These are phyloP conservation scores for Entoloma clypeatum DNA, from an alignment of 1,284 basidiomycete genomes.

Conservation along the genomic window DNA sequence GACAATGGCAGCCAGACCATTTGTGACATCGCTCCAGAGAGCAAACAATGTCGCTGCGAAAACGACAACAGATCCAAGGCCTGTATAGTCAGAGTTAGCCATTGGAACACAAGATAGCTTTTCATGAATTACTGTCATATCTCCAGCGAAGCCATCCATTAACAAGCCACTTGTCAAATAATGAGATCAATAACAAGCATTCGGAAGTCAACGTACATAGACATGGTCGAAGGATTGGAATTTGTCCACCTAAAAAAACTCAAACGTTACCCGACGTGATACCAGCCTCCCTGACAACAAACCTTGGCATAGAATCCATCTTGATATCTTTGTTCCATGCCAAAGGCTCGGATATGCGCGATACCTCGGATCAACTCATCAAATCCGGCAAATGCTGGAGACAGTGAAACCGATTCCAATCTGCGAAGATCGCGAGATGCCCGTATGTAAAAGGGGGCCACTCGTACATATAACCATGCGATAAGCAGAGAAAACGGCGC, in stretches of 20 bases:
- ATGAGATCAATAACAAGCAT: constrained; percentile 11
- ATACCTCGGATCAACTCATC: constrained; percentile 78
- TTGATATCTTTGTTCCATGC: constrained; percentile 76
- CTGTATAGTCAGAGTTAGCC: constrained; percentile 28
- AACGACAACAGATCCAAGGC: constrained; percentile 74
- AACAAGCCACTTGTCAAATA: constrained; percentile 52
- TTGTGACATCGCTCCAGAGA: constrained; percentile 58
- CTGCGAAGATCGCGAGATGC: constrained; percentile 71
- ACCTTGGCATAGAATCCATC: constrained; percentile 57
- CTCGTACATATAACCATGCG: constrained; percentile 66
- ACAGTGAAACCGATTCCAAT: constrained; percentile 65
- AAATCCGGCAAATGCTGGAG: constrained; percentile 71
- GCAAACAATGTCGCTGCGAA: constrained; percentile 72
- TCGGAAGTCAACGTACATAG: constrained; percentile 44
- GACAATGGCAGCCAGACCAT: constrained; percentile 77
- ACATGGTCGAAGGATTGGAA: constrained; percentile 71
- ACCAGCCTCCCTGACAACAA: constrained; percentile 7
- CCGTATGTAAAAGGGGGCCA: constrained; percentile 66
- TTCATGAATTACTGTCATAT: constrained; percentile 57
- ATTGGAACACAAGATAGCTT: background rate
- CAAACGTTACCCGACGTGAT: background rate
- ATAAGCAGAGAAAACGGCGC: constrained; percentile 67
- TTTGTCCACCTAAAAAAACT: constrained; percentile 56
- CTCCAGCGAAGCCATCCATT: constrained; percentile 68
- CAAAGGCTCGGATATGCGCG: constrained; percentile 77